A percentile compares a stretch with the other conserved stretches of the same genome.
Evolutionary conservation across 116 monocot species (phyloP).

Genomic region (Trichopus zeylanicus): DNA sequence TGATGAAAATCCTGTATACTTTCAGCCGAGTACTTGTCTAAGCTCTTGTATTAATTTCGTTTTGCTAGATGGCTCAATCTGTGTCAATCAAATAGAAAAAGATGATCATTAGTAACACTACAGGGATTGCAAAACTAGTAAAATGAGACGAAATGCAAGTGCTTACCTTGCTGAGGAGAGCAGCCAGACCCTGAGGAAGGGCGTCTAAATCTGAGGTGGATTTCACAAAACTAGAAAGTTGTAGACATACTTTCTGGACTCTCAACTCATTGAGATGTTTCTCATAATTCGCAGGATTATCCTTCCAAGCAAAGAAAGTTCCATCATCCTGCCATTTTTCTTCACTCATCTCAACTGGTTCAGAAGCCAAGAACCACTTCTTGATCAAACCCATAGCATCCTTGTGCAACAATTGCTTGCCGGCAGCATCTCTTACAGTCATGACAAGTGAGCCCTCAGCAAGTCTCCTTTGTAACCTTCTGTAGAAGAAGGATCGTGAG

Average conservation of each 20-base stretch:
- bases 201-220: conserved; percentile 57
- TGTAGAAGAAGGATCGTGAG: conserved; percentile 85
- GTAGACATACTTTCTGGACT: conserved; percentile 32
- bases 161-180: conserved; percentile 66
- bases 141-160: neutral
- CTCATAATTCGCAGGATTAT: conserved; percentile 53
- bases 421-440: conserved; percentile 52
- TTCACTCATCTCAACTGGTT: conserved; percentile 4
- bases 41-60: conserved; percentile 51
- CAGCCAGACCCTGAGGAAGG: conserved; percentile 60
- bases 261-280: conserved; percentile 57
- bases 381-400: conserved; percentile 61
- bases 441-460: conserved; percentile 49
- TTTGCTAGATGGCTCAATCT: conserved; percentile 69
- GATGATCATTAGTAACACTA: neutral
- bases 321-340: conserved; percentile 71
- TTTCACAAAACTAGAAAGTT: conserved; percentile 40
- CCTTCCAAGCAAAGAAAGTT: conserved; percentile 78
- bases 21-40: conserved; percentile 40
- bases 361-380: conserved; percentile 59
- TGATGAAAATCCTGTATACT: neutral
- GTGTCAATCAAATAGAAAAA: conserved; percentile 19
- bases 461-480: conserved; percentile 71
- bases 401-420: conserved; percentile 40
- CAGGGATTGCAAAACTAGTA: neutral